Evolutionary conservation across 2,329 filamentous ascomycete species (phyloP).

Genomic region (Claviceps sp.): DNA sequence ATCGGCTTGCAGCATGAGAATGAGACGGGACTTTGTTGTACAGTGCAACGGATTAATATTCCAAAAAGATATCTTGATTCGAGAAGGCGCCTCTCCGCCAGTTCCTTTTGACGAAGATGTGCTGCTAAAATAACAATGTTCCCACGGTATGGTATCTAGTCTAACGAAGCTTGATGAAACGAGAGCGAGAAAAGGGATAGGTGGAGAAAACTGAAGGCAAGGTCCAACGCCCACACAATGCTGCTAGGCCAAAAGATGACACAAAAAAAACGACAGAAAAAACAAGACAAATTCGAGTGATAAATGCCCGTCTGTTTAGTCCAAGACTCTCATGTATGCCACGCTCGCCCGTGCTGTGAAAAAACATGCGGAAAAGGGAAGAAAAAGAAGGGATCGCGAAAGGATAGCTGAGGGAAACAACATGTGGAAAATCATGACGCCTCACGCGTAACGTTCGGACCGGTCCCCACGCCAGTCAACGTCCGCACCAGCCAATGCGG

Average conservation of each 20-base stretch:
- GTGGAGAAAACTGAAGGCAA: background rate
- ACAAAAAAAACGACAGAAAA: too few species aligned
- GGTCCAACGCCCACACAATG: background rate
- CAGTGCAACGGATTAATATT: background rate
- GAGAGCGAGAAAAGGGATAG: background rate
- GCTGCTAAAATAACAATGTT: background rate
- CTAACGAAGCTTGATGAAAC: background rate
- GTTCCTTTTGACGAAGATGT: background rate
- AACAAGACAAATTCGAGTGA: background rate
- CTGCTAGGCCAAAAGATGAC: background rate
- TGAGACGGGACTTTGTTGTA: background rate
- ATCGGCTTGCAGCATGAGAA: background rate
- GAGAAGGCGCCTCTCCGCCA: background rate
- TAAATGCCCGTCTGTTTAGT: background rate
- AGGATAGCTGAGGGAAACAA: background rate
- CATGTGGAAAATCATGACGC: slow-evolving; percentile 6
- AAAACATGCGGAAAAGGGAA: background rate
- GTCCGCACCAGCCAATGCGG: slow-evolving; percentile 50
- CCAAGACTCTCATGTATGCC: background rate
- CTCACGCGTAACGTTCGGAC: slow-evolving; percentile 37
- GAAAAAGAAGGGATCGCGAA: background rate
- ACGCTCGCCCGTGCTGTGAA: background rate
- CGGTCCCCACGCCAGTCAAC: slow-evolving; percentile 45
- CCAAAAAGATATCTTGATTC: background rate
- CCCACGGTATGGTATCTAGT: background rate